Percentiles rank a stretch among this genome's conserved stretches.
Conservation (phyloP, 371 early-diverging fungal genomes). For the Phascolomyces articulosus region DNA sequence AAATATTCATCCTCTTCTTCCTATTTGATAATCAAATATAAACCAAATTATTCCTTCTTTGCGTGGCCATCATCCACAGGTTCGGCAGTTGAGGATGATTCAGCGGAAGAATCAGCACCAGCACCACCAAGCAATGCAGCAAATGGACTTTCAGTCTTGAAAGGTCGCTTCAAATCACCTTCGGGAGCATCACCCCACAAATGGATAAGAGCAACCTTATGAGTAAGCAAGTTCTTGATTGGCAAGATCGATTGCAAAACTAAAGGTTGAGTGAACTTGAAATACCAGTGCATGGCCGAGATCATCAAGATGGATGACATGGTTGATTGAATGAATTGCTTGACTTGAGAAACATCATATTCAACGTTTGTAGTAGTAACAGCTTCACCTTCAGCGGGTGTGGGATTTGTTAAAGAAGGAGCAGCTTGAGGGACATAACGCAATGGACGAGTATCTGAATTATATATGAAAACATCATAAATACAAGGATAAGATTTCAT, state of each 20-base stretch:
- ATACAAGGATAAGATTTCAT: neutral
- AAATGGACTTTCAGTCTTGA: slow-evolving; percentile 77
- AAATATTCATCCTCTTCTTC: too few species aligned
- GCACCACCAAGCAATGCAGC: slow-evolving; percentile 57
- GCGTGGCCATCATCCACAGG: slow-evolving; percentile 39
- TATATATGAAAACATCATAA: neutral
- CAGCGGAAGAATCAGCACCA: slow-evolving; percentile 36
- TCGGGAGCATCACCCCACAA: slow-evolving; percentile 81
- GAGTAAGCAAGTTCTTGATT: slow-evolving; percentile 71
- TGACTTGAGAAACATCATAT: slow-evolving; percentile 83
- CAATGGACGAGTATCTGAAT: slow-evolving; percentile 64
- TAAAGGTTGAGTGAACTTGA: slow-evolving; percentile 88
- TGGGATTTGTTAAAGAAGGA: slow-evolving; percentile 38
- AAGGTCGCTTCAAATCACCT: slow-evolving; percentile 85
- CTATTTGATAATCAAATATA: too few species aligned
- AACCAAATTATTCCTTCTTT: slow-evolving; percentile 51
- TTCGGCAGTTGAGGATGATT: slow-evolving; percentile 25
- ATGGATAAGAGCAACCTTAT: slow-evolving; percentile 80
- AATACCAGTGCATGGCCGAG: slow-evolving; percentile 85
- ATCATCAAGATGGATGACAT: slow-evolving; percentile 73
- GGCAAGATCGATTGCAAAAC: slow-evolving; percentile 88
- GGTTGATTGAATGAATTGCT: slow-evolving; percentile 72
- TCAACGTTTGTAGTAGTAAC: slow-evolving; percentile 78
- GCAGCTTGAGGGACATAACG: slow-evolving; percentile 63
- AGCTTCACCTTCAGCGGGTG: slow-evolving; percentile 27